Evolutionary conservation across 2,329 filamentous ascomycete species (phyloP).

Genomic region (Ciborinia camelliae): DNA sequence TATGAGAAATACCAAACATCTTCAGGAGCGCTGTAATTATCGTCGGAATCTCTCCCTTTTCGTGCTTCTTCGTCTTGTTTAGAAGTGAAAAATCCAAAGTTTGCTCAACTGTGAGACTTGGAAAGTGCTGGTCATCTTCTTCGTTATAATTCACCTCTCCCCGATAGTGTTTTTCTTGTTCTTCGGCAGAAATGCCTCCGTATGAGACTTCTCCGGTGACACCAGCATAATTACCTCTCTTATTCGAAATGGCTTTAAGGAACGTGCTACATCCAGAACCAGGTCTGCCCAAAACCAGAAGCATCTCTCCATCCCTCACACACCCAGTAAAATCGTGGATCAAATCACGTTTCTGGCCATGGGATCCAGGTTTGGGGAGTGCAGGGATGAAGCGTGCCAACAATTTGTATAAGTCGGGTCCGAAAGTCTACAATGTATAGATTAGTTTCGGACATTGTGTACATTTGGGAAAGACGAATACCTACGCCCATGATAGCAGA

Average conservation of each 20-base stretch:
- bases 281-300: conserved; percentile 69
- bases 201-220: conserved; percentile 70
- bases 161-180: conserved; percentile 62
- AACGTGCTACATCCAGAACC: conserved; percentile 75
- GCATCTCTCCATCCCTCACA: conserved; percentile 67
- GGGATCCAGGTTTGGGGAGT: conserved; percentile 29
- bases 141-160: conserved; percentile 77
- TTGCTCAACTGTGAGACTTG: conserved; percentile 71
- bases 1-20: conserved; percentile 77
- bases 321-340: conserved; percentile 66
- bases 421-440: conserved; percentile 56
- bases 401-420: conserved; percentile 70
- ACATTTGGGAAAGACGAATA: neutral
- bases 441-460: neutral
- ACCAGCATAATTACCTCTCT: conserved; percentile 59
- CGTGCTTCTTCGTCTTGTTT: conserved; percentile 70
- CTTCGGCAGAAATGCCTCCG: conserved; percentile 64
- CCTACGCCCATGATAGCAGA: conserved; percentile 62
- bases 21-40: conserved; percentile 68
- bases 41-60: conserved; percentile 60
- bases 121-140: conserved; percentile 74
- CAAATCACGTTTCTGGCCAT: conserved; percentile 40
- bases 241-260: conserved; percentile 71
- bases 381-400: conserved; percentile 40
- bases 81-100: conserved; percentile 71